A percentile compares a stretch with the other conserved stretches of the same genome.
Evolutionary conservation across 139 green algal genomes (phyloP).

Genomic region (Chlorella vulgaris): DNA sequence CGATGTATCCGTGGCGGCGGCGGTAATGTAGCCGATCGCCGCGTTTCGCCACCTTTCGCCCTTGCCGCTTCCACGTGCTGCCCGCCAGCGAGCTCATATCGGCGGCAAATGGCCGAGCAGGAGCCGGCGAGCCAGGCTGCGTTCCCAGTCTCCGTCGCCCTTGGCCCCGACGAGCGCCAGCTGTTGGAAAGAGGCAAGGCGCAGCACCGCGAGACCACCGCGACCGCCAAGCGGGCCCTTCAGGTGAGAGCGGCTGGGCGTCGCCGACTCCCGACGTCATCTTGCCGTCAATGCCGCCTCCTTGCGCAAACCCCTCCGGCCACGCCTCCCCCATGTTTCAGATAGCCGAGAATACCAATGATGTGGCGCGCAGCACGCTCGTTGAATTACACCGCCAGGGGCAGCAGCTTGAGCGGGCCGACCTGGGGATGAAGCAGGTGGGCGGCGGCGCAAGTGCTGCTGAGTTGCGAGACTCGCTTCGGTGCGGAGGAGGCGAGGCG

Average conservation of each 20-base stretch:
- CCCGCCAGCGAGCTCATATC: not conserved
- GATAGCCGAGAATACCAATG: slow-evolving; percentile 34
- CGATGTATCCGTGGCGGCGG: too few species aligned
- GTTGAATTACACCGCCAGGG: slow-evolving; percentile 44
- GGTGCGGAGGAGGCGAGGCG: not conserved
- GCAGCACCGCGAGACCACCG: slow-evolving; percentile 42
- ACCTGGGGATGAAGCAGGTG: slow-evolving; percentile 27
- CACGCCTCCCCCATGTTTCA: not conserved
- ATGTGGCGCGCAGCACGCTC: slow-evolving; percentile 39
- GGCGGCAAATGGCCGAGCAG: too few species aligned
- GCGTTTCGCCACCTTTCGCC: too few species aligned
- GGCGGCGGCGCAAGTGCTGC: not conserved
- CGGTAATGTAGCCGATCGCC: too few species aligned
- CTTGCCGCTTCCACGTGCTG: too few species aligned
- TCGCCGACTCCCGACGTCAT: not conserved
- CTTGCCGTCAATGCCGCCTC: not conserved
- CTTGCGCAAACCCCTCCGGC: too few species aligned
- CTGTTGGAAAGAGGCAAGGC: slow-evolving; percentile 34
- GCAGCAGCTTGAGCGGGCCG: slow-evolving; percentile 33
- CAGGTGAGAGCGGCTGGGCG: slow-evolving; percentile 13
- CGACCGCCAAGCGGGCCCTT: slow-evolving; percentile 15
- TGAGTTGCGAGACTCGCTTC: not conserved
- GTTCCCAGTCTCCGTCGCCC: not conserved
- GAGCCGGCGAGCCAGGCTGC: not conserved
- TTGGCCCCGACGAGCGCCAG: slow-evolving; percentile 6